A percentile compares a stretch with the other conserved stretches of the same genome.
Evolutionary conservation across 495 filamentous ascomycete genomes (phyloP).

Genomic region (Trichoderma asperelloides): DNA sequence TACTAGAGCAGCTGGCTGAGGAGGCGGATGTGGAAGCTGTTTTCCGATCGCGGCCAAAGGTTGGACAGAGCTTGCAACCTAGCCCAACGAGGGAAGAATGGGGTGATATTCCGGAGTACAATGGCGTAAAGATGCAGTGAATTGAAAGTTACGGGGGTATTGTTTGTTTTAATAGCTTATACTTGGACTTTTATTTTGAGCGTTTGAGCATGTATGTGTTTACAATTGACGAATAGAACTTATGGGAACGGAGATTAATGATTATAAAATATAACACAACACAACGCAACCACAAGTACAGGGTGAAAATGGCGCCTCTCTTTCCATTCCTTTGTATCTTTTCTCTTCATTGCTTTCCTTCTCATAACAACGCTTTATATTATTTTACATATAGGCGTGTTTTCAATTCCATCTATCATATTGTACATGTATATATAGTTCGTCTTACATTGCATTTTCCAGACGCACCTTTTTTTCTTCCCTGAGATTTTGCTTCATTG

Average conservation of each 20-base stretch:
- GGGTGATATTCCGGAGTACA: slow-evolving; percentile 1
- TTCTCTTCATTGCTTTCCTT: background rate
- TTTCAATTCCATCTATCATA: background rate
- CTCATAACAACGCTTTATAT: background rate
- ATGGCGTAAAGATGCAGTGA: background rate
- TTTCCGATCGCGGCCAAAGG: slow-evolving; percentile 74
- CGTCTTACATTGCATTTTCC: background rate
- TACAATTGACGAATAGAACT: background rate
- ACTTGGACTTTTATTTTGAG: background rate
- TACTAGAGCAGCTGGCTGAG: slow-evolving; percentile 24
- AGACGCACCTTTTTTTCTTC: background rate
- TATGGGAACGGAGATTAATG: background rate
- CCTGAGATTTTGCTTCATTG: background rate
- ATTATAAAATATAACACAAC: background rate
- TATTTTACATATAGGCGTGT: background rate
- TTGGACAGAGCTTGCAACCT: slow-evolving; percentile 64
- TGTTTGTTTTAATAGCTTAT: background rate
- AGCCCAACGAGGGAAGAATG: slow-evolving; percentile 35
- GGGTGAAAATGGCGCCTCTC: background rate
- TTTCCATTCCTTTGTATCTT: background rate
- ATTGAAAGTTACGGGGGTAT: background rate
- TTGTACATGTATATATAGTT: slow-evolving; percentile 5
- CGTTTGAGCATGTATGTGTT: background rate
- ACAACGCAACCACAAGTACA: background rate
- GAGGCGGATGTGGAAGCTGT: slow-evolving; percentile 73